Evolutionary conservation across 1,284 basidiomycete genomes (phyloP).

Genomic region (Trametes versicolor): DNA sequence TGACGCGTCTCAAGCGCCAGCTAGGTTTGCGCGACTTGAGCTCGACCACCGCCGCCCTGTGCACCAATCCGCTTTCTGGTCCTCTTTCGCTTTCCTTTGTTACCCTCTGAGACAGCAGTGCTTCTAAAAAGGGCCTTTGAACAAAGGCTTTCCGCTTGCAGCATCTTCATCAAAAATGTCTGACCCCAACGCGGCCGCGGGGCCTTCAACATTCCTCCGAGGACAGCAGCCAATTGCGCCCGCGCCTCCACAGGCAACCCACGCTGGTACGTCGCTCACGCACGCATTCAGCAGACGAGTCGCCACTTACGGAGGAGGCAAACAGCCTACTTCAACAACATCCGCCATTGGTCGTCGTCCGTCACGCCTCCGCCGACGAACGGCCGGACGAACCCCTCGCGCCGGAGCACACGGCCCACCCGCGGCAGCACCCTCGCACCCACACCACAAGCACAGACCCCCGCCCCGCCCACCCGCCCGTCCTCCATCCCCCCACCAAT

Average conservation of each 20-base stretch:
- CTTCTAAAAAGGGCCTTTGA: not conserved
- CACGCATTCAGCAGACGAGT: not conserved
- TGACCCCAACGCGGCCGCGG: slow-evolving; percentile 30
- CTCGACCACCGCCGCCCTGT: slow-evolving; percentile 26
- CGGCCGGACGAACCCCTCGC: slow-evolving; percentile 42
- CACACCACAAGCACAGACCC: slow-evolving; percentile 42
- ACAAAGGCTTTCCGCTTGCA: not conserved
- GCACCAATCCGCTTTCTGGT: slow-evolving; percentile 1
- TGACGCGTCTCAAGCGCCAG: slow-evolving; percentile 32
- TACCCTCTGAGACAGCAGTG: not conserved
- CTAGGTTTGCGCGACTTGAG: slow-evolving; percentile 21
- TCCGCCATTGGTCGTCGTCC: slow-evolving; percentile 67
- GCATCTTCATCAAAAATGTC: slow-evolving; percentile 16
- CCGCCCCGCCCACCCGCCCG: slow-evolving; percentile 28
- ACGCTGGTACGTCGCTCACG: slow-evolving; percentile 33
- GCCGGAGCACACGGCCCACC: slow-evolving; percentile 48
- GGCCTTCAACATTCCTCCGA: slow-evolving; percentile 33
- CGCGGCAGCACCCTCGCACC: slow-evolving; percentile 48
- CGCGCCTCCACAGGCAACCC: slow-evolving; percentile 31
- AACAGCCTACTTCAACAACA: slow-evolving; percentile 70
- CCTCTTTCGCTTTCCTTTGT: not conserved
- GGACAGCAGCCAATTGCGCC: slow-evolving; percentile 35
- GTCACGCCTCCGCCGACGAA: slow-evolving; percentile 59
- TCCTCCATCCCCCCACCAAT: slow-evolving; percentile 28
- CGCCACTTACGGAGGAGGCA: not conserved